These are phyloP conservation scores for Marchantia polymorpha DNA, from an alignment of 225 moss, liverwort and hornwort species.

Conservation along the genomic window DNA sequence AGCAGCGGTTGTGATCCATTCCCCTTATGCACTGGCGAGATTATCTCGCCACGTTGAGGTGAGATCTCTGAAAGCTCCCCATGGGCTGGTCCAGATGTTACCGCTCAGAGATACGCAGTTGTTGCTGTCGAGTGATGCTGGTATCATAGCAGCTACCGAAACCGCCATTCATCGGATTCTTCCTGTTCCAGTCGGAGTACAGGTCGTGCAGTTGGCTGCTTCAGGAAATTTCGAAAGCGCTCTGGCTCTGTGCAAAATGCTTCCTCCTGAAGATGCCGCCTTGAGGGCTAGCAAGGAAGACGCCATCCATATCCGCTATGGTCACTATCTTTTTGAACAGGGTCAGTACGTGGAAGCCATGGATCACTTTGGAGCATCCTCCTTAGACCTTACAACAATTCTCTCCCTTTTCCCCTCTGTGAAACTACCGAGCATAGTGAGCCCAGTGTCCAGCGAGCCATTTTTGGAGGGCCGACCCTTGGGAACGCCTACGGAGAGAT, in stretches of 20 bases:
- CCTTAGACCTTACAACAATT: conserved; percentile 82
- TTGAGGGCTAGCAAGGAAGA: conserved; percentile 90
- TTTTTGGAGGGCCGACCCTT: conserved; percentile 14
- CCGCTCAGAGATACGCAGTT: conserved; percentile 73
- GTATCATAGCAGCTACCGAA: conserved; percentile 79
- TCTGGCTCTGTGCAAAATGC: conserved; percentile 72
- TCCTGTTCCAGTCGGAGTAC: conserved; percentile 83
- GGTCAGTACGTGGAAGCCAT: conserved; percentile 75
- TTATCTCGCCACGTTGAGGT: conserved; percentile 94
- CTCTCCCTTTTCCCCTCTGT: conserved; percentile 78
- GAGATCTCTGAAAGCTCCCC: conserved; percentile 78
- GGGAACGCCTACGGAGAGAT: conserved; percentile 11
- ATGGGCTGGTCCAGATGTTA: conserved; percentile 90
- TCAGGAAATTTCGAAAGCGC: conserved; percentile 92
- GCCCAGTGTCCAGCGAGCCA: background rate
- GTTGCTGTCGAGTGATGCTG: conserved; percentile 68
- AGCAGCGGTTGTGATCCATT: conserved; percentile 63
- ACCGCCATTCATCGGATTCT: conserved; percentile 70
- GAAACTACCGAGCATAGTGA: conserved; percentile 53
- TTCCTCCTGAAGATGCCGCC: conserved; percentile 92
- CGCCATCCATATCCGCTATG: conserved; percentile 85
- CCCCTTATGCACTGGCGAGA: conserved; percentile 88
- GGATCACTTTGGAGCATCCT: conserved; percentile 92
- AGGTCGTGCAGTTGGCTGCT: conserved; percentile 91
- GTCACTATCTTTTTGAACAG: conserved; percentile 81